Evolutionary conservation across 1,284 basidiomycete genomes (phyloP), one percentile per base, ranked within the genome.

Genomic region (Trichosporon ovoides): DNA sequence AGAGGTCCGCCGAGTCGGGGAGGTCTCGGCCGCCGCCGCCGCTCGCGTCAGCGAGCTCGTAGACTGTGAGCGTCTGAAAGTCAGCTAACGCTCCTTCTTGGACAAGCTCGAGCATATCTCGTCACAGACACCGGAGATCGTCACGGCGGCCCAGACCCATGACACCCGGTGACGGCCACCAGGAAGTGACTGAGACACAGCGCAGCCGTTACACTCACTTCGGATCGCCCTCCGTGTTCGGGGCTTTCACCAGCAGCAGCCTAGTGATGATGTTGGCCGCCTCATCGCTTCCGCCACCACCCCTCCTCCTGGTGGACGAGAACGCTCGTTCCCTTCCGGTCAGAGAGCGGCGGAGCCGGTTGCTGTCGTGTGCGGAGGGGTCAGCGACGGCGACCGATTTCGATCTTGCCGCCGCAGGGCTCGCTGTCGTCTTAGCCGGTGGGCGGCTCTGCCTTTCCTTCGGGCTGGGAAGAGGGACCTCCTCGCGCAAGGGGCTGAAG

Each of bases 191-290:
- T n/a, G n/a, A n/a, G n/a, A n/a, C n/a, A n/a, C n/a, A n/a, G n/a
- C n/a, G n/a, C n/a, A n/a, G n/a, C n/a, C n/a, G n/a, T n/a, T n/a
- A 36, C 66, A 55, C 34, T 59, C 62, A 46, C 14, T 38, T 55
- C 16, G 55, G 53, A 10, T 51, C 53, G 0, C 31, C 52, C 20
- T 65, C 63, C 36, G 68, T 64, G 7, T 57, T 55, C 2, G 75
- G 75, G 14, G 76, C 76, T 56, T 72, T 76, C 56, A 77, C 75
- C 53, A 77, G 59, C 20, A 72, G 72, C 52, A 77, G 57, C 11
- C 71, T 62, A 14, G 71, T 74, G 43, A 61, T 59, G 37, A 60
- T 61, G 18, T 48, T 19, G 4, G 22, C 20, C 38, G 60, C 38
- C 2, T 36, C 14, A 19, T 24, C 18, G 37, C 35, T 19, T 12